A percentile compares a stretch with the other conserved stretches of the same genome.
These are phyloP conservation scores for Boletus rubescentipes DNA, from an alignment of 768 basidiomycete species.

Conservation along the genomic window DNA sequence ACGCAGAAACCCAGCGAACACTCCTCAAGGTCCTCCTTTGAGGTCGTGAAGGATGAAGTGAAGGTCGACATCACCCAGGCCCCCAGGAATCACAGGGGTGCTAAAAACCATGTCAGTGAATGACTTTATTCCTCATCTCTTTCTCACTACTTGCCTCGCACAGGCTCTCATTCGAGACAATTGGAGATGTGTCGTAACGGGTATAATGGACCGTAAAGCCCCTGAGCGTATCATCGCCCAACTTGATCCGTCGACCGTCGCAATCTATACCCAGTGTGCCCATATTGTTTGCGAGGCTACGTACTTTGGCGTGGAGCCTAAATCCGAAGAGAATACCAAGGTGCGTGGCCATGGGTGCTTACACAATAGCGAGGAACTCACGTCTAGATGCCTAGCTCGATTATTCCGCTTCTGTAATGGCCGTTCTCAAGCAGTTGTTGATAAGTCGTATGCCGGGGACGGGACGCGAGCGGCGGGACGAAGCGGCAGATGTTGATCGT, in stretches of 20 bases:
- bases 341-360: not conserved
- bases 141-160: not conserved
- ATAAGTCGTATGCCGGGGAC: too few species aligned
- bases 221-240: not conserved
- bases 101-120: conserved; percentile 5
- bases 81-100: not conserved
- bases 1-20: conserved; percentile 20
- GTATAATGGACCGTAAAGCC: conserved; percentile 18
- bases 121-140: not conserved
- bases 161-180: conserved; percentile 39
- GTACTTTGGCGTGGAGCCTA: not conserved
- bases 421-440: conserved; percentile 3
- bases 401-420: not conserved
- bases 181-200: conserved; percentile 35
- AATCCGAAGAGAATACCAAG: not conserved
- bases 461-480: too few species aligned
- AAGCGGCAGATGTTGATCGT: too few species aligned
- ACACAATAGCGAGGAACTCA: not conserved
- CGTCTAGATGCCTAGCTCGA: conserved; percentile 1
- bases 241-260: not conserved
- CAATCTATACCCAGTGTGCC: not conserved
- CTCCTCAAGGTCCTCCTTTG: conserved; percentile 19
- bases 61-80: not conserved
- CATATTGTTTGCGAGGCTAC: conserved; percentile 7
- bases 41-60: not conserved